Evolutionary conservation across 768 basidiomycete genomes (phyloP).

Genomic region (Leccinum rimulosum): DNA sequence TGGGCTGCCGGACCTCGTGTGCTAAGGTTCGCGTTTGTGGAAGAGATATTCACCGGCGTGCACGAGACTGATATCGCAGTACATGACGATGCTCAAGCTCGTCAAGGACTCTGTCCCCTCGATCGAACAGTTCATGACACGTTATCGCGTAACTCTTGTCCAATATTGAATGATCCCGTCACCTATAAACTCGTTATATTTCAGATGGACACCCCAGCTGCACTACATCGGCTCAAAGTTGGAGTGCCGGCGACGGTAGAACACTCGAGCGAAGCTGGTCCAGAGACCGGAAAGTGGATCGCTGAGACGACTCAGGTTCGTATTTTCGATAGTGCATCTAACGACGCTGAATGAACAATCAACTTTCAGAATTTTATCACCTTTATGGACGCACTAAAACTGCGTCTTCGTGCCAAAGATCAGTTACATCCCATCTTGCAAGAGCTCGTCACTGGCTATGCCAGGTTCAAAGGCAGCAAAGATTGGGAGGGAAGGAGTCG

Average conservation of each 20-base stretch:
- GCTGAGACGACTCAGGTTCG: conserved; percentile 93
- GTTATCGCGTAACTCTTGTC: conserved; percentile 58
- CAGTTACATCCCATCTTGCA: conserved; percentile 93
- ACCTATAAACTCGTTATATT: not conserved
- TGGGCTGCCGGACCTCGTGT: not conserved
- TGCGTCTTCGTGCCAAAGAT: conserved; percentile 93
- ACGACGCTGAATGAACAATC: not conserved
- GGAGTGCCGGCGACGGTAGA: conserved; percentile 97
- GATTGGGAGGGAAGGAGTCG: conserved; percentile 93
- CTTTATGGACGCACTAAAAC: conserved; percentile 95
- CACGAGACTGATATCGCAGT: conserved; percentile 89
- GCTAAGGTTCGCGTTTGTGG: conserved; percentile 11
- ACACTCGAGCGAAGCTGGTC: conserved; percentile 88
- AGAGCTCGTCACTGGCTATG: conserved; percentile 93
- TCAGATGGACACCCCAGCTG: conserved; percentile 94
- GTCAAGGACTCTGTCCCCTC: conserved; percentile 83
- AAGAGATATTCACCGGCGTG: conserved; percentile 96
- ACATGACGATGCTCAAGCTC: conserved; percentile 97
- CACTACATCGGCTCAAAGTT: conserved; percentile 83
- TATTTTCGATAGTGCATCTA: not conserved
- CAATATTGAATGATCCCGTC: not conserved
- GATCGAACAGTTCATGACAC: conserved; percentile 88
- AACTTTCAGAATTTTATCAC: conserved; percentile 87
- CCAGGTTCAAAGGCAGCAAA: conserved; percentile 89
- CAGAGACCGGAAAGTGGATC: conserved; percentile 95